Conservation (phyloP, 345 rosid genomes). For the Noccaea caerulescens region DNA sequence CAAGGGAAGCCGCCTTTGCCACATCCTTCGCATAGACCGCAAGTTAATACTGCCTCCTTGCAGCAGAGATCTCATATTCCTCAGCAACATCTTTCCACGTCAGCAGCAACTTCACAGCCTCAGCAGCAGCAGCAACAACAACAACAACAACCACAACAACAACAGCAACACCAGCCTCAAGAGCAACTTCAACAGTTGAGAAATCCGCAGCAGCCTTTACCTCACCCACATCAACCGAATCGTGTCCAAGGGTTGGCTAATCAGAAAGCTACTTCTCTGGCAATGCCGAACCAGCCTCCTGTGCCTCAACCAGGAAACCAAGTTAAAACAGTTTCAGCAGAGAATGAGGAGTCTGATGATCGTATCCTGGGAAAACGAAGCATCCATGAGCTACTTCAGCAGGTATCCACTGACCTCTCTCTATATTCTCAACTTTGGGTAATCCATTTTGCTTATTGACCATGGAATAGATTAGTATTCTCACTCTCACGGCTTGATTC, state of each 20-base stretch:
- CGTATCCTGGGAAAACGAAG: slow-evolving; percentile 86
- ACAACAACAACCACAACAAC: slow-evolving; percentile 53
- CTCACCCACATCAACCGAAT: slow-evolving; percentile 62
- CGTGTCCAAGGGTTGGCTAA: slow-evolving; percentile 51
- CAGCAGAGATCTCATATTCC: slow-evolving; percentile 77
- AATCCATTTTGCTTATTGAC: slow-evolving; percentile 18
- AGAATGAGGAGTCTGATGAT: slow-evolving; percentile 61
- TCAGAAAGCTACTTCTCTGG: slow-evolving; percentile 62
- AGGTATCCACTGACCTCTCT: slow-evolving; percentile 54
- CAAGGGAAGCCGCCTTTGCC: slow-evolving; percentile 91
- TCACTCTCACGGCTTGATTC: slow-evolving; percentile 8
- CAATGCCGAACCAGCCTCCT: slow-evolving; percentile 50
- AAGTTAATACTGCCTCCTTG: slow-evolving; percentile 60
- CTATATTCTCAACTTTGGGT: slow-evolving; percentile 19
- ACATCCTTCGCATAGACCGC: slow-evolving; percentile 74
- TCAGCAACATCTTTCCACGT: slow-evolving; percentile 56
- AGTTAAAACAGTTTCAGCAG: slow-evolving; percentile 53
- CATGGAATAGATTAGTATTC: neutral
- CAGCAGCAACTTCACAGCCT: slow-evolving; percentile 58
- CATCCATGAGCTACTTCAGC: slow-evolving; percentile 81
- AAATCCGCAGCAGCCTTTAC: slow-evolving; percentile 55
- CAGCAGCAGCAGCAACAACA: slow-evolving; percentile 58
- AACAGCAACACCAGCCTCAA: slow-evolving; percentile 58
- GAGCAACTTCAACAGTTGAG: slow-evolving; percentile 66
- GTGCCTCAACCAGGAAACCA: slow-evolving; percentile 51